Evolutionary conservation across 768 basidiomycete genomes (phyloP).

Genomic region (Rubroboletus pulcherrimus): DNA sequence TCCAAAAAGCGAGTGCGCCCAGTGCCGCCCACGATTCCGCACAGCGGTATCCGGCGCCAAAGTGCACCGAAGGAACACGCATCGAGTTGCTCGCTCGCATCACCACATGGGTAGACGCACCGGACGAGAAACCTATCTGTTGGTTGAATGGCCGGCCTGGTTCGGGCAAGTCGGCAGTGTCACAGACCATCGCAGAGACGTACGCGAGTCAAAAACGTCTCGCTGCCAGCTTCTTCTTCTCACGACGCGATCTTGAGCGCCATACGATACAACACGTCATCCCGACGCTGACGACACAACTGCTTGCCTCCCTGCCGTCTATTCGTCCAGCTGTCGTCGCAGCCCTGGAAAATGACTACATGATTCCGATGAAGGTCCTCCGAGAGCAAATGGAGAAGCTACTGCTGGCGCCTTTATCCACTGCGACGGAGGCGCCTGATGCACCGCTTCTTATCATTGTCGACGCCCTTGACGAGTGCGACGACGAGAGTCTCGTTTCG

Average conservation of each 20-base stretch:
- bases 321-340: conserved; percentile 20
- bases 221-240: conserved; percentile 36
- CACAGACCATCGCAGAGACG: conserved; percentile 31
- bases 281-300: conserved; percentile 32
- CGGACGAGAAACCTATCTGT: conserved; percentile 9
- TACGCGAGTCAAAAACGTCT: conserved; percentile 19
- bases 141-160: conserved; percentile 28
- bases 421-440: conserved; percentile 1
- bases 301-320: conserved; percentile 20
- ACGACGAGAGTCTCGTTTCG: conserved; percentile 22
- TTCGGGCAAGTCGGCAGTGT: conserved; percentile 28
- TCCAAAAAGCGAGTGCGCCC: conserved; percentile 14
- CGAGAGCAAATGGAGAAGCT: conserved; percentile 30
- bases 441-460: conserved; percentile 20
- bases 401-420: conserved; percentile 18
- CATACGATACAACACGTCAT: conserved; percentile 24
- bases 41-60: conserved; percentile 21
- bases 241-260: conserved; percentile 23
- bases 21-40: conserved; percentile 23
- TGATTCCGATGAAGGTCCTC: conserved; percentile 26
- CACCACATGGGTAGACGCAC: conserved; percentile 13
- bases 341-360: conserved; percentile 24
- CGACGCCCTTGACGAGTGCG: conserved; percentile 28
- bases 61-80: conserved; percentile 23
- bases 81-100: conserved; percentile 16